Conservation (phyloP, 371 early-diverging fungal species). For the Homolaphlyctis polyrhiza region DNA sequence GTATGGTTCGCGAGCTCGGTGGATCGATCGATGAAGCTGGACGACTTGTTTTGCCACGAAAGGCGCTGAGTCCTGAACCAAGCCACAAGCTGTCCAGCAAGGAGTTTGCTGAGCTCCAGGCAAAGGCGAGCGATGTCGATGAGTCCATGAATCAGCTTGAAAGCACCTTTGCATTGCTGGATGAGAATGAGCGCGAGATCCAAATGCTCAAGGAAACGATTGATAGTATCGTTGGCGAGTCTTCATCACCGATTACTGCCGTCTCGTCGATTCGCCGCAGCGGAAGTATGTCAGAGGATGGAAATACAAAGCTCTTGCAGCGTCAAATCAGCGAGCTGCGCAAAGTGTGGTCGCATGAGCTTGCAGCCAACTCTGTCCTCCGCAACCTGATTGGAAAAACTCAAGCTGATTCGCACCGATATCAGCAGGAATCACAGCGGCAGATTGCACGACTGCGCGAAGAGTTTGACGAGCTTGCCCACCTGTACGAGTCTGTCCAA, state of each 20-base stretch:
- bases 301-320: constrained; percentile 12
- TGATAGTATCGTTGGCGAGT: constrained; percentile 17
- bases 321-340: constrained; percentile 35
- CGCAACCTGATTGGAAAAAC: constrained; percentile 33
- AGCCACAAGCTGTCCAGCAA: constrained; percentile 7
- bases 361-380: constrained; percentile 27
- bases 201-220: constrained; percentile 26
- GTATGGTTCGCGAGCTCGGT: neutral
- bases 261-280: neutral
- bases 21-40: neutral
- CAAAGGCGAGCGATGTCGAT: constrained; percentile 22
- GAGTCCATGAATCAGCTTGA: constrained; percentile 25
- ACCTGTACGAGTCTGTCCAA: constrained; percentile 20
- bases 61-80: neutral
- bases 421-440: constrained; percentile 21
- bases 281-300: neutral
- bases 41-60: neutral
- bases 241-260: neutral
- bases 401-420: constrained; percentile 26
- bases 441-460: constrained; percentile 19
- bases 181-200: constrained; percentile 29
- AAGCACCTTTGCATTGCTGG: constrained; percentile 23
- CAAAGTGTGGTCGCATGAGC: constrained; percentile 38
- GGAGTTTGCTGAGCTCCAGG: constrained; percentile 28
- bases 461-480: constrained; percentile 35